Evolutionary conservation across 768 basidiomycete genomes (phyloP), one percentile per base, ranked within the genome.

Genomic region (Candolleomyces eurysporus): DNA sequence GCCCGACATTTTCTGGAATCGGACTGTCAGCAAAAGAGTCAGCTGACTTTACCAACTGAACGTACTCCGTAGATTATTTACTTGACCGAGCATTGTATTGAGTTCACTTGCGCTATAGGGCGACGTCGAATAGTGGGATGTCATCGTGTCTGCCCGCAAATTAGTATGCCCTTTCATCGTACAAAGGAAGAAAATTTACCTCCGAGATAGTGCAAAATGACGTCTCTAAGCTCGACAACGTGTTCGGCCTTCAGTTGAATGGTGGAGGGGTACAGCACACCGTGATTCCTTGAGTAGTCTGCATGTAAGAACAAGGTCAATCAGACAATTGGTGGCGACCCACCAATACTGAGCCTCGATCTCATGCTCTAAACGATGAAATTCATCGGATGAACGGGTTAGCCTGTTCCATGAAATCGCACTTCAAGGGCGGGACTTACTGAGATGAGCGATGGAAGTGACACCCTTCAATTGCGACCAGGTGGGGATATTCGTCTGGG

Each of bases 311-410:
- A 32, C 19, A 54, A 7, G 66, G 36, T 16, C 39, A 16, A 48
- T 10, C 21, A 14, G 57, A 11, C 30, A 43, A 3, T 40, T 21
- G 5, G 5, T 43, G n/a, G 14, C 10, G 19, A 42, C 67, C 42
- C 51, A 77, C 80, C 80, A 81, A 62, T 82, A 81, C 48, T 78
- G 76, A 1, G 74, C 67, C 57, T 78, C 72, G 5, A 82, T 66
- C 49, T 73, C 72, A 56, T 76, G 74, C 4, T 71, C 80, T 82
- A 49, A 14, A 21, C 2, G 45, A 4, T 4, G 19, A 4, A 46
- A n/a, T n/a, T n/a, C n/a, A n/a, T n/a, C n/a, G n/a, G n/a, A 4
- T 4, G 19, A 4, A 46, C 6, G 1, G 7, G 14, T 21, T 6
- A 46, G 49, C 40, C 32, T 11, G 14, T 40, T n/a, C 14, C 17